Base-by-base conservation (phyloP, 2,329 filamentous ascomycete genomes). In the Clonostachys solani region DNA sequence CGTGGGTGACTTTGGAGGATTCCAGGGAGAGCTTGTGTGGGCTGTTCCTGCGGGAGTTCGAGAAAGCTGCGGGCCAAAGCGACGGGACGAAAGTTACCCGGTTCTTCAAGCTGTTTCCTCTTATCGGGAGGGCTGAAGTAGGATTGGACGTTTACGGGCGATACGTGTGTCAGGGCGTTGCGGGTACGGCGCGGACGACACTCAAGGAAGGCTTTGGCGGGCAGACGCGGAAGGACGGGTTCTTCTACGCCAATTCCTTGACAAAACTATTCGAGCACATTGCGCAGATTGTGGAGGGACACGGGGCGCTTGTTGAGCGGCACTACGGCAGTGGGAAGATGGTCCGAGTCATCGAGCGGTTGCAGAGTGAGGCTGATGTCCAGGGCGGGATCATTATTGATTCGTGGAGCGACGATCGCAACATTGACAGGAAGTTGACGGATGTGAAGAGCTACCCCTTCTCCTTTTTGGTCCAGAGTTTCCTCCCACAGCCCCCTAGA, bases 371-470 rank as follows among this genome's bases (percentile, higher is more conserved):
- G 69, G 94, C 91, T 3, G 94, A 99, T 66, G 86, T 96, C 2
- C 94, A 99, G 68, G 94, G 92, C 17, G 94, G 94, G 53, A 96
- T 97, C 55, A 85, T 99, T 49, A 74, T 99, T 45, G 94, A 99
- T 63, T 94, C 92, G 1, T 99, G 94, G 91, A 86, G 84, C 47
- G 94, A 99, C 54, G 92, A 97, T 61, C 81, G 91, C 49, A 80
- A 75, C 50, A 82, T 99, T 43, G 88, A 92, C 60, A 82, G 92
- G 57, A 89, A 87, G 60, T 74, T 99, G 51, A 97, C 89, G 4
- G 94, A 99, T 60, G 89, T 96, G 65, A 97, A 95, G 70, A 96
- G 92, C 47, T 99, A 99, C 62, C 92, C 94, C 1, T 99, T 96
- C 65, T 96, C 92, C 0, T 99, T 99, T 61, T 72, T 99, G 41